Conservation (phyloP, 257 asterid species). For the Nicotiana tomentosiformis region DNA sequence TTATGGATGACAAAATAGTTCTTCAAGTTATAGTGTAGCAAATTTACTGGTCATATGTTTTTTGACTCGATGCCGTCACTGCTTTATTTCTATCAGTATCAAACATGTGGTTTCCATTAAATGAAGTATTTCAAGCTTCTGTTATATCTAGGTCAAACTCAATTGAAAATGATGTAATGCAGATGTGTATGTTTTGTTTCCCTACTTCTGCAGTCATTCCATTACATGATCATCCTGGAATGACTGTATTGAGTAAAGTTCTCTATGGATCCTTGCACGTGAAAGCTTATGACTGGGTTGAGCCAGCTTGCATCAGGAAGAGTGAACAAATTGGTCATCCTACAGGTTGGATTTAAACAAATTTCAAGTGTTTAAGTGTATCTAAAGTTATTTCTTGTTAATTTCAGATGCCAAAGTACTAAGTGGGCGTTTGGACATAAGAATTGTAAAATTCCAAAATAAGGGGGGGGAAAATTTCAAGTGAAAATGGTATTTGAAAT, state of each 20-base stretch:
- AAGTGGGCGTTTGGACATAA: too few species aligned
- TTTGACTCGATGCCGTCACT: not conserved
- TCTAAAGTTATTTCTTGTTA: not conserved
- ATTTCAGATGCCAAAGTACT: not conserved
- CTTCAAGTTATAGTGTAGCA: not conserved
- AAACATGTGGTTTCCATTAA: not conserved
- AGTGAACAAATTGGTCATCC: constrained; percentile 41
- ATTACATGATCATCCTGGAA: constrained; percentile 93
- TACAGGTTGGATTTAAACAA: constrained; percentile 44
- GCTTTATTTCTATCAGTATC: not conserved
- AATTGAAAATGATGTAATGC: constrained; percentile 34
- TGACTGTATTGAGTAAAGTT: constrained; percentile 94
- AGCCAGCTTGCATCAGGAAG: constrained; percentile 60
- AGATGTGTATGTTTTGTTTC: constrained; percentile 94
- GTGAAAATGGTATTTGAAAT: too few species aligned
- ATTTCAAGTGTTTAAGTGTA: not conserved
- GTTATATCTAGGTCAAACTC: constrained; percentile 2
- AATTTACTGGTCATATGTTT: not conserved
- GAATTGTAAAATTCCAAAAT: too few species aligned
- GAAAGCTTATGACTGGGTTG: constrained; percentile 94
- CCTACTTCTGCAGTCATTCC: constrained; percentile 96
- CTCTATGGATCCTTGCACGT: constrained; percentile 93
- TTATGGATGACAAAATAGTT: not conserved
- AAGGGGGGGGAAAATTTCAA: too few species aligned
- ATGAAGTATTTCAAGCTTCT: constrained; percentile 12